Base-by-base conservation (phyloP, 1,139 yeast species). In the Sugiyamaella novakii region DNA sequence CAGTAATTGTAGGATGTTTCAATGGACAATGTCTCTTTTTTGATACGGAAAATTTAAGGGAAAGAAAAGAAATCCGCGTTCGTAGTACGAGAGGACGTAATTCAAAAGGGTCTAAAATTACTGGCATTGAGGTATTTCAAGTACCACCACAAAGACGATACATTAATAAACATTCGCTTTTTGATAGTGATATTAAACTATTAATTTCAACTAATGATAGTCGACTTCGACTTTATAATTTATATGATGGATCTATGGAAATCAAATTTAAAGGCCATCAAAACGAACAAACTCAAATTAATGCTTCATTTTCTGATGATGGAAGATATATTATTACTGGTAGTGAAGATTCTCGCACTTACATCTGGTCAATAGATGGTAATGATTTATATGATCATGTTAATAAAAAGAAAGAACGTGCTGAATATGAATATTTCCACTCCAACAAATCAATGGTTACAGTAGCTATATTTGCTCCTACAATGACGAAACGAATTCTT, bases 391-490 rank as follows among this genome's bases (percentile, higher is more conserved):
- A 43, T 12, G 47, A 36, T 11, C 39, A 35, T 11, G 43, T 43
- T 35, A 28, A 48, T 12, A 55, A 55, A 14, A 63, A 62, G 41
- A 60, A 58, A 31, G 63, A 61, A 19, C 55, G 62, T 27, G 61
- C 61, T 34, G 66, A 65, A 42, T 74, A 73, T 63, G 75, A 85
- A 3, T 76, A 86, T 3, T 86, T 88, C 64, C 94, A 85, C 66
- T 88, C 95, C 0, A 89, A 86, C 66, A 81, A 79, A 58, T 73
- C 84, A 0, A 77, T 80, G 36, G 87, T 88, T 19, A 88, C 92
- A 41, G 81, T 79, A 17, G 92, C 95, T 0, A 61, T 80, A 0
- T 81, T 88, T 69, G 96, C 95, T 0, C 97, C 97, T 0, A 70
- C 78, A n/a, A 71, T 73, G 2, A 83, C 96, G 0, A 75, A 79